Percentiles rank a stretch among this genome's conserved stretches.
Evolutionary conservation across 768 basidiomycete species (phyloP).

Genomic region (Kondoa malvinella): DNA sequence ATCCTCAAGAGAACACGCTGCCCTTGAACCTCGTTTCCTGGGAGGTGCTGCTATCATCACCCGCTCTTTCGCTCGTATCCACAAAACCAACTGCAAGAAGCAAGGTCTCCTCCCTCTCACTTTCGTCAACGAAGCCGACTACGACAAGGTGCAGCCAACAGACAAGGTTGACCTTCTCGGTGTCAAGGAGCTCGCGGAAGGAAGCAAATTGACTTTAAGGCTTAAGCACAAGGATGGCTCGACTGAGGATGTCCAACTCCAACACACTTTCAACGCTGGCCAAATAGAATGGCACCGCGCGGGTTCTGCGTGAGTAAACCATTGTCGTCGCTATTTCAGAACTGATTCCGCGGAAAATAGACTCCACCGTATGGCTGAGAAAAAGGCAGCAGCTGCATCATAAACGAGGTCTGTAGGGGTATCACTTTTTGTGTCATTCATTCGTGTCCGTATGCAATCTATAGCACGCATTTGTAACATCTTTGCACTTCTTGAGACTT

Average conservation of each 20-base stretch:
- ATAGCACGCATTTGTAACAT: background rate
- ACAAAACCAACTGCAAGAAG: slow-evolving; percentile 89
- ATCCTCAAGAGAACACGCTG: slow-evolving; percentile 15
- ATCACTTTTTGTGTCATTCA: background rate
- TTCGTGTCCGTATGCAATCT: background rate
- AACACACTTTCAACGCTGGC: background rate
- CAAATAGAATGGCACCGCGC: background rate
- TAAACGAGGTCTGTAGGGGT: background rate
- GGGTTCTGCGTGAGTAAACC: background rate
- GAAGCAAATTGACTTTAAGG: background rate
- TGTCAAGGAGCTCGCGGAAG: background rate
- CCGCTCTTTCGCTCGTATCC: slow-evolving; percentile 45
- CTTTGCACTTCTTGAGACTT: background rate
- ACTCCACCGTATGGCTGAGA: too few relatives aligned
- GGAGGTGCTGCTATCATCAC: slow-evolving; percentile 91
- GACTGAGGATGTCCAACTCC: background rate
- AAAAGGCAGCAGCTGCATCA: too few relatives aligned
- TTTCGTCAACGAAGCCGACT: slow-evolving; percentile 37
- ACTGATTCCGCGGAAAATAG: too few relatives aligned
- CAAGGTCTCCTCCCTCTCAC: slow-evolving; percentile 37
- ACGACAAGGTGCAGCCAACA: slow-evolving; percentile 71
- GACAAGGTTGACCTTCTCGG: slow-evolving; percentile 70
- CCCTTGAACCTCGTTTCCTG: slow-evolving; percentile 84
- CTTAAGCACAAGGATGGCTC: background rate
- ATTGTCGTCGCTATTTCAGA: too few relatives aligned